phyloP scores from a whole-genome alignment of 495 filamentous ascomycete genomes.

The Podospora anserina region DNA sequence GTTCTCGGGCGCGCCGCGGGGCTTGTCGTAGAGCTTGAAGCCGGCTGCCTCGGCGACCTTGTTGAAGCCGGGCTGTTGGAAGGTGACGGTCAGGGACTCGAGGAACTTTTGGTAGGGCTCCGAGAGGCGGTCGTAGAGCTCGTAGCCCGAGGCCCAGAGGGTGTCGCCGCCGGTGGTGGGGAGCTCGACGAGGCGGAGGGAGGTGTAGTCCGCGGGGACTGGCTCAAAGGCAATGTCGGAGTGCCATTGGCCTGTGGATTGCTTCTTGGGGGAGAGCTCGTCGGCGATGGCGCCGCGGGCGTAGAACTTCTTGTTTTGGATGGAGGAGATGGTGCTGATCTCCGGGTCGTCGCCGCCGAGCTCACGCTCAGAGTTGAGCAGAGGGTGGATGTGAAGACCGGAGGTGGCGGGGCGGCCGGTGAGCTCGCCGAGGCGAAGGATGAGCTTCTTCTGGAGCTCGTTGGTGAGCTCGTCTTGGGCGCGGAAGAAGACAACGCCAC shows the following conservation, averaged over 20 bases:
- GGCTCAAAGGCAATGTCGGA: constrained; percentile 66
- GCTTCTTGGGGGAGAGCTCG: constrained; percentile 33
- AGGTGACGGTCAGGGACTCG: constrained; percentile 63
- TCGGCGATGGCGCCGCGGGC: constrained; percentile 18
- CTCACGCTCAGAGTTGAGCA: constrained; percentile 60
- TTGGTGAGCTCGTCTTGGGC: constrained; percentile 56
- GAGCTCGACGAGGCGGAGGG: constrained; percentile 55
- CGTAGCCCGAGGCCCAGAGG: constrained; percentile 70
- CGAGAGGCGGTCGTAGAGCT: constrained; percentile 69
- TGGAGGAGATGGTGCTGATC: constrained; percentile 66
- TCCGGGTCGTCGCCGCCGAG: constrained; percentile 61
- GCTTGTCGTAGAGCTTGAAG: constrained; percentile 54
- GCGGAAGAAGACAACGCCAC: constrained; percentile 78
- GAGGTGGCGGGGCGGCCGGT: constrained; percentile 62
- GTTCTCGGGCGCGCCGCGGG: constrained; percentile 64
- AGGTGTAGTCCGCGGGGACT: constrained; percentile 61
- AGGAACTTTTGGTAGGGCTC: constrained; percentile 64
- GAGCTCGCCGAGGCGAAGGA: constrained; percentile 58
- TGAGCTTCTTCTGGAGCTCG: constrained; percentile 57
- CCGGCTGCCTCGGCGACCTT: constrained; percentile 49
- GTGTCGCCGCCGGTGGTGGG: constrained; percentile 60
- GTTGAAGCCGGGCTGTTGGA: constrained; percentile 57
- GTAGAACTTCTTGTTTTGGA: constrained; percentile 57
- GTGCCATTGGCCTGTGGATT: constrained; percentile 54
- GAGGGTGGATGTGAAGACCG: constrained; percentile 66